phyloP scores from a whole-genome alignment of 495 filamentous ascomycete species.

The Talaromyces ruber region DNA sequence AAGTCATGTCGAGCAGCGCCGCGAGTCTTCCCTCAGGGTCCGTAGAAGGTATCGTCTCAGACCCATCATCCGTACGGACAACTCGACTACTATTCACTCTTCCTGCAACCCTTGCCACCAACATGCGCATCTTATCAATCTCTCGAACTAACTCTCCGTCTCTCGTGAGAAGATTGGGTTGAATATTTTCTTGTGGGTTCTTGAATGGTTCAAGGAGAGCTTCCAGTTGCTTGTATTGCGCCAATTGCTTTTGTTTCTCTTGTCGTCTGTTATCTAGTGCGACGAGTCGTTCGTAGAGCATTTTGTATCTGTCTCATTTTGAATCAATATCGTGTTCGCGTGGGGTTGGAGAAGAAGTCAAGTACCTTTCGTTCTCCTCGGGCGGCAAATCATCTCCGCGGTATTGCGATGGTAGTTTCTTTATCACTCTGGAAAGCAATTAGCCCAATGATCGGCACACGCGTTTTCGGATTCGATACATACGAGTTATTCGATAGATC shows the following conservation, averaged over 20 bases:
- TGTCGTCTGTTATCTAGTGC: slow-evolving; percentile 43
- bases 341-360: slow-evolving; percentile 8
- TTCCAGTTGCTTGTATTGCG: slow-evolving; percentile 47
- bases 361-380: slow-evolving; percentile 17
- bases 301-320: slow-evolving; percentile 41
- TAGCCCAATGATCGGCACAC: slow-evolving; percentile 6
- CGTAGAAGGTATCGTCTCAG: slow-evolving; percentile 16
- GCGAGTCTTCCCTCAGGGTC: slow-evolving; percentile 26
- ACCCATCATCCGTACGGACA: slow-evolving; percentile 8
- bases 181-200: slow-evolving; percentile 48
- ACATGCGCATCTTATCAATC: slow-evolving; percentile 65
- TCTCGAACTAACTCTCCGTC: slow-evolving; percentile 68
- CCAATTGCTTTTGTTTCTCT: slow-evolving; percentile 44
- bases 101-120: slow-evolving; percentile 62
- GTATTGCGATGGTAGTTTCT: slow-evolving; percentile 23
- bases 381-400: slow-evolving; percentile 19
- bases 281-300: slow-evolving; percentile 42
- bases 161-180: slow-evolving; percentile 67
- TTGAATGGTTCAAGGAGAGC: slow-evolving; percentile 52
- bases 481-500: slow-evolving; percentile 41
- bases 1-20: slow-evolving; percentile 28
- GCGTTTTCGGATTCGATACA: slow-evolving; percentile 1
- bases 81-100: slow-evolving; percentile 39
- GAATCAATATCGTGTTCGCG: slow-evolving; percentile 19
- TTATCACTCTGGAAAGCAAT: slow-evolving; percentile 31